Conservation (phyloP, 108 stramenopile genomes). For the Skeletonema menzelii region DNA sequence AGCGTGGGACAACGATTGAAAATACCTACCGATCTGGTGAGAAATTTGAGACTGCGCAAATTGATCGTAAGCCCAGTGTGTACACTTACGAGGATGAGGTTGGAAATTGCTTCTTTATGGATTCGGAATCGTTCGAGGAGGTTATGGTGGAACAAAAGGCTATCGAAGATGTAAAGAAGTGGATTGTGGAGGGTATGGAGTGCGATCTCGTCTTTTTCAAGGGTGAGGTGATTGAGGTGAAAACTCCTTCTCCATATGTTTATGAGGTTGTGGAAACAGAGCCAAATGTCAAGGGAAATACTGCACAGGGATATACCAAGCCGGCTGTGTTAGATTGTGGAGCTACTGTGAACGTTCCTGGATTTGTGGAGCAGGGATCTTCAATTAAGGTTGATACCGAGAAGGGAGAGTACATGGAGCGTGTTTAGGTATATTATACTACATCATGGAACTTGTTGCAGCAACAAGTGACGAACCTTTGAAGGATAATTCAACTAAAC, state of each 20-base stretch:
- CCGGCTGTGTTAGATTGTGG: constrained; percentile 76
- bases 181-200: constrained; percentile 87
- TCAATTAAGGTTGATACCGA: constrained; percentile 82
- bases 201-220: constrained; percentile 81
- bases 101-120: constrained; percentile 88
- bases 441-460: neutral
- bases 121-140: constrained; percentile 91
- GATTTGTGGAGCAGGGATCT: constrained; percentile 72
- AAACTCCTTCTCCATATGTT: constrained; percentile 65
- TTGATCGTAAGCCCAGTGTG: constrained; percentile 78
- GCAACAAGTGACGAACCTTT: neutral
- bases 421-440: constrained; percentile 26
- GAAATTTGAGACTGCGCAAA: constrained; percentile 88
- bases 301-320: constrained; percentile 88
- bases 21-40: constrained; percentile 94
- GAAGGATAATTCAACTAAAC: neutral
- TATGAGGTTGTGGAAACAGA: constrained; percentile 87
- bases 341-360: constrained; percentile 79
- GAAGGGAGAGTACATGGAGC: constrained; percentile 70
- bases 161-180: constrained; percentile 74
- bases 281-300: constrained; percentile 94
- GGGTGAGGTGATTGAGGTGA: constrained; percentile 85
- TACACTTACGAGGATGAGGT: constrained; percentile 86
- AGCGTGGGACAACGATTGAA: constrained; percentile 89
- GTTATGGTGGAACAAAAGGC: constrained; percentile 56